Evolutionary conservation across 2,329 filamentous ascomycete species (phyloP), one percentile per base, ranked within the genome.

Genomic region (Elsinoe fawcettii): DNA sequence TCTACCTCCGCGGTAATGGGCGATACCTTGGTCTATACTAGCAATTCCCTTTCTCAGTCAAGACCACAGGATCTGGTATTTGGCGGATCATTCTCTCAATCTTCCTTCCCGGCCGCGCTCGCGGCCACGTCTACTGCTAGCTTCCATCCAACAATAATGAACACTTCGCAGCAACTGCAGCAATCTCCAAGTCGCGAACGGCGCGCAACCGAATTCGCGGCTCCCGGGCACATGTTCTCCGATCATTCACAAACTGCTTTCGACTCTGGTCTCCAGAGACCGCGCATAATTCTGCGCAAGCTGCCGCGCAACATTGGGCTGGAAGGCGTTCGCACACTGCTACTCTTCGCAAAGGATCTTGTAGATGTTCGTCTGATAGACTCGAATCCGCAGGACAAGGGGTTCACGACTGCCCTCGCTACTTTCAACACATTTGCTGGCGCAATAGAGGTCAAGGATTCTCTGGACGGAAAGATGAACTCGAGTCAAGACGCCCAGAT

Each of bases 341-440:
- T 86, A 5, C 73, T 84, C n/a, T 85, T 86, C 63, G 80, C 82
- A 18, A 81, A 83, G 63, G 81, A 85, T 61, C 74, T 85, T 46
- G 69, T 81, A 43, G 77, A 81, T 61, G 77, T 81, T 82, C 64
- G 81, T 84, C 61, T 85, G 60, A 72, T 84, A 14, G 70, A 74
- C 4, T 73, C 75, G 51, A 77, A 79, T n/a, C 73, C 74, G 60
- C 80, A 84, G 53, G 81, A 85, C 62, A 71, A 74, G 51, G 77
- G 77, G 25, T 84, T 79, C 62, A 68, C 77, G 22, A 80, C 77
- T 51, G 83, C 82, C 37, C 71, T 84, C 61, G 83, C 81, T 39
- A 76, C 77, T 49, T 85, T 86, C 66, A 74, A 75, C 59, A 77
- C 80, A 5, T 64, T 79, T 51, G 74, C 76, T 16, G 80, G 80